Evolutionary conservation across 192 early-diverging fungal species (phyloP).

Genomic region (Ambispora gerdemannii): DNA sequence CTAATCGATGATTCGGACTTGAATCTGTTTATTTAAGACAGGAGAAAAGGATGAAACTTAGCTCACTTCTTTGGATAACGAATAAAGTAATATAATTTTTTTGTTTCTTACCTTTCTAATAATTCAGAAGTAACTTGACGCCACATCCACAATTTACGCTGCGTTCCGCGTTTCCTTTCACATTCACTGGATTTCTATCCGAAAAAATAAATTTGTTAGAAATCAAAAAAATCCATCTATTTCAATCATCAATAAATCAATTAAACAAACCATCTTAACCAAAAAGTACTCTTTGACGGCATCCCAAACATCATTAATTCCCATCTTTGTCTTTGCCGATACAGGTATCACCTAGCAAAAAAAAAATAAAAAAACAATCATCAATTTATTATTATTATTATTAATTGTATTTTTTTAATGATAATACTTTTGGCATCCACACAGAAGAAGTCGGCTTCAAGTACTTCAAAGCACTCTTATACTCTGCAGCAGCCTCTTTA

Average conservation of each 20-base stretch:
- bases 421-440: slow-evolving; percentile 47
- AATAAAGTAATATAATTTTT: neutral
- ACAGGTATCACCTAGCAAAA: slow-evolving; percentile 51
- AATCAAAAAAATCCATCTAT: neutral
- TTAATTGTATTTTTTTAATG: too few species aligned
- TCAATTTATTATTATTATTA: too few species aligned
- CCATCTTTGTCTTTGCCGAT: slow-evolving; percentile 49
- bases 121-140: slow-evolving; percentile 61
- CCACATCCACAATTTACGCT: slow-evolving; percentile 71
- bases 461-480: slow-evolving; percentile 69
- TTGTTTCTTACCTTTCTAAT: slow-evolving; percentile 44
- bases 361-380: too few species aligned
- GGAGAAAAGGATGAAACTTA: neutral
- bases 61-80: neutral
- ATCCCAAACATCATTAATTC: slow-evolving; percentile 59
- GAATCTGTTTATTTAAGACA: slow-evolving; percentile 30
- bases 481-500: slow-evolving; percentile 63
- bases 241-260: neutral
- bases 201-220: neutral
- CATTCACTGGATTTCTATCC: slow-evolving; percentile 36
- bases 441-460: slow-evolving; percentile 39
- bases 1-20: slow-evolving; percentile 39
- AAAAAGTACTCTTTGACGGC: slow-evolving; percentile 56
- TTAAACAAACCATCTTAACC: slow-evolving; percentile 47
- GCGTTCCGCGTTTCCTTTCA: slow-evolving; percentile 50